Conservation (phyloP, 768 basidiomycete species). For the Rhodotorula kratochvilovae region DNA sequence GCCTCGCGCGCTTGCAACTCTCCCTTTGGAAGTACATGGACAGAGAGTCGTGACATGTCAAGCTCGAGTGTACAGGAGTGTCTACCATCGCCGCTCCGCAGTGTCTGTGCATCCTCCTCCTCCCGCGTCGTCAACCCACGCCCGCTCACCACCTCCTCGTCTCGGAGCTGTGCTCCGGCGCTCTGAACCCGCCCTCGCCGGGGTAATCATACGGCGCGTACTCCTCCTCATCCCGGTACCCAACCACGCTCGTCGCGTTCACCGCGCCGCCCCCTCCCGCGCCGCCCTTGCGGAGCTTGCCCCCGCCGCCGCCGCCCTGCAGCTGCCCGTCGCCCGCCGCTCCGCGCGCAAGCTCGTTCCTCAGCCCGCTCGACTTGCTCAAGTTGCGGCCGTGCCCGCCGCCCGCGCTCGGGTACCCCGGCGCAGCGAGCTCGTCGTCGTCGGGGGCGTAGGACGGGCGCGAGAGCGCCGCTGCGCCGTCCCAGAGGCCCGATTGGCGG, state of each 20-base stretch:
- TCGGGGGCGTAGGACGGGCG: slow-evolving; percentile 1
- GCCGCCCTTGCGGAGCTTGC: slow-evolving; percentile 6
- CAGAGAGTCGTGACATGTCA: too few species aligned
- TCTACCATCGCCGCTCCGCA: too few species aligned
- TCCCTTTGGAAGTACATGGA: too few species aligned
- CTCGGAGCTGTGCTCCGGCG: neutral
- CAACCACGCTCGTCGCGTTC: neutral
- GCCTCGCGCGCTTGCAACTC: too few species aligned
- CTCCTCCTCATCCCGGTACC: slow-evolving; percentile 10
- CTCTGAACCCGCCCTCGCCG: neutral
- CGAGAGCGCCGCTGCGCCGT: neutral
- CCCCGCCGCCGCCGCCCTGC: neutral
- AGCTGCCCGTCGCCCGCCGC: neutral
- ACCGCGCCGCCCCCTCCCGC: too few species aligned
- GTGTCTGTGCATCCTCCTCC: too few species aligned
- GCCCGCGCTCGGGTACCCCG: neutral
- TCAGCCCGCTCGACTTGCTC: slow-evolving; percentile 5
- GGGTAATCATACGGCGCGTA: neutral
- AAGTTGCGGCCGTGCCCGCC: slow-evolving; percentile 1
- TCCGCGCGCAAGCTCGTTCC: slow-evolving; percentile 19
- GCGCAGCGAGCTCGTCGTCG: neutral
- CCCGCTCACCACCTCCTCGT: neutral
- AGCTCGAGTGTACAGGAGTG: too few species aligned
- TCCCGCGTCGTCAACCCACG: too few species aligned
- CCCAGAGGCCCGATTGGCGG: slow-evolving; percentile 36